Conservation (phyloP, 2,329 filamentous ascomycete genomes). For the Ascochyta rabiei region DNA sequence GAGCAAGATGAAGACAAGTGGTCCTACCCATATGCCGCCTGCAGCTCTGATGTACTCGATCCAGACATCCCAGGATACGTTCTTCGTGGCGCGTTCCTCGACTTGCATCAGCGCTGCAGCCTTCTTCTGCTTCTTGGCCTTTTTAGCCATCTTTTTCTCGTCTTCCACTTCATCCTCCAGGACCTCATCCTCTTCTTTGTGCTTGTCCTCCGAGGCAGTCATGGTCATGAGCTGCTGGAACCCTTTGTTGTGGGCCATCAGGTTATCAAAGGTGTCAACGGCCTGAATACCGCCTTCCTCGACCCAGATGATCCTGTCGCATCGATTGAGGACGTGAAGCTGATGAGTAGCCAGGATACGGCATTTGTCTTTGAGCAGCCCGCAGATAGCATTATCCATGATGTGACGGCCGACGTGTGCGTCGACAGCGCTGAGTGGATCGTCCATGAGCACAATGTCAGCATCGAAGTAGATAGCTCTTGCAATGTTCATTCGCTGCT, state of each 20-base stretch:
- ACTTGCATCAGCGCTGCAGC: slow-evolving; percentile 72
- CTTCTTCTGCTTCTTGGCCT: slow-evolving; percentile 53
- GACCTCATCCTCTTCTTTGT: slow-evolving; percentile 57
- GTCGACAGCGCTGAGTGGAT: slow-evolving; percentile 64
- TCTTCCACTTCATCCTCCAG: slow-evolving; percentile 62
- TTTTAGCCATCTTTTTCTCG: slow-evolving; percentile 63
- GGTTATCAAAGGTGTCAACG: slow-evolving; percentile 85
- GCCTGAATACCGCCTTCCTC: slow-evolving; percentile 83
- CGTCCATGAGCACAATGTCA: slow-evolving; percentile 68
- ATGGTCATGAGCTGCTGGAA: slow-evolving; percentile 86
- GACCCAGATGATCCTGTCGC: slow-evolving; percentile 93
- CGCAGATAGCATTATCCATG: slow-evolving; percentile 93
- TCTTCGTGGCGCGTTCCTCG: slow-evolving; percentile 73
- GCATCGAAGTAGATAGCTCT: slow-evolving; percentile 72
- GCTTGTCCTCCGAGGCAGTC: slow-evolving; percentile 67
- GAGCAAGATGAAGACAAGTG: slow-evolving; percentile 68
- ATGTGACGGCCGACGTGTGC: slow-evolving; percentile 71
- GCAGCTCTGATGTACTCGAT: slow-evolving; percentile 77
- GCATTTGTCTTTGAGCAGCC: slow-evolving; percentile 85
- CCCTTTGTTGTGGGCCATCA: slow-evolving; percentile 77
- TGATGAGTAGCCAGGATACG: slow-evolving; percentile 93
- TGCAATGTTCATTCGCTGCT: slow-evolving; percentile 93
- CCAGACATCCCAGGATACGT: slow-evolving; percentile 82
- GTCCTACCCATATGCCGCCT: slow-evolving; percentile 71
- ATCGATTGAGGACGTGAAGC: slow-evolving; percentile 87